Evolutionary conservation across 352 stramenopile genomes (phyloP).

Genomic region (Globisporangium paroecandrum): DNA sequence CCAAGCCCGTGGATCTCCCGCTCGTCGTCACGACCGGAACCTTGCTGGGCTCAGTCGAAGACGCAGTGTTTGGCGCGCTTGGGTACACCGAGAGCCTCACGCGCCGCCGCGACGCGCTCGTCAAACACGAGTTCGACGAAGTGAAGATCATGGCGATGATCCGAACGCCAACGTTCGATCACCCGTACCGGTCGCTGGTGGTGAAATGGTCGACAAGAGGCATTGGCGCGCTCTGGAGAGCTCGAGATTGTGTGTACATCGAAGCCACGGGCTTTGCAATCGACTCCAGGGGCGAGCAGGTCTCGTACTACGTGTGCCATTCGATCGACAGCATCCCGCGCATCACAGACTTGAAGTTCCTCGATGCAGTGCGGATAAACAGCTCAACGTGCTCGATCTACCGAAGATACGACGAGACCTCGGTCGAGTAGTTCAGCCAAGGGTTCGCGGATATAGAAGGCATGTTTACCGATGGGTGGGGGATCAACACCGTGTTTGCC

Average conservation of each 20-base stretch:
- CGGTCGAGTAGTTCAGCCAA: conserved; percentile 2
- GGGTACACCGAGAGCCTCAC: conserved; percentile 34
- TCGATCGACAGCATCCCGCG: conserved; percentile 17
- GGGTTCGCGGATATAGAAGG: not conserved
- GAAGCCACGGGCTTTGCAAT: conserved; percentile 37
- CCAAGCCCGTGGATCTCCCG: conserved; percentile 5
- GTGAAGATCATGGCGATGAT: conserved; percentile 35
- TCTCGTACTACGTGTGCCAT: conserved; percentile 26
- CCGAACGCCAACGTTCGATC: conserved; percentile 24
- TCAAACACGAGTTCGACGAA: conserved; percentile 33
- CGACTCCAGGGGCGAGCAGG: conserved; percentile 25
- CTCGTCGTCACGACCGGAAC: conserved; percentile 33
- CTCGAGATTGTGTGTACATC: conserved; percentile 49
- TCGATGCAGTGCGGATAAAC: conserved; percentile 14
- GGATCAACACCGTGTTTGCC: not conserved
- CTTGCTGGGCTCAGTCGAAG: conserved; percentile 37
- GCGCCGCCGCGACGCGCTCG: conserved; percentile 31
- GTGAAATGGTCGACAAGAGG: conserved; percentile 43
- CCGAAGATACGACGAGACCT: not conserved
- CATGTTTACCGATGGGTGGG: not conserved
- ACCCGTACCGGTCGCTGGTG: conserved; percentile 39
- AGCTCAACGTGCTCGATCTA: conserved; percentile 12
- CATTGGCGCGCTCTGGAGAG: conserved; percentile 34
- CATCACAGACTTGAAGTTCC: conserved; percentile 8
- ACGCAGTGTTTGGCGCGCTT: conserved; percentile 38